phyloP scores from a whole-genome alignment of 192 early-diverging fungal genomes.

The Podila minutissima region DNA sequence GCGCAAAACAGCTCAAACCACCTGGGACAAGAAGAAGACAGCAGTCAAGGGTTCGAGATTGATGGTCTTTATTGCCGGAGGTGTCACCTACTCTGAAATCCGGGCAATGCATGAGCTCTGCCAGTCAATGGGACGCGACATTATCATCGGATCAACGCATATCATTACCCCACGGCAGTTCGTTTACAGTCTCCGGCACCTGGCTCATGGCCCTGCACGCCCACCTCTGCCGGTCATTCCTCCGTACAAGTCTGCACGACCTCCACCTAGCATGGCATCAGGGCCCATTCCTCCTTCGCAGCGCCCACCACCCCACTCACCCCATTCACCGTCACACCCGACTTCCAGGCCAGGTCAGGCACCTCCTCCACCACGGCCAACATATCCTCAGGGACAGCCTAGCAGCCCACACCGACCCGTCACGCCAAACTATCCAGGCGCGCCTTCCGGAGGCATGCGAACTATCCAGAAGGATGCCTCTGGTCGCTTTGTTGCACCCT shows the following conservation, averaged over 20 bases:
- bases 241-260: constrained; percentile 27
- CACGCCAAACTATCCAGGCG: constrained; percentile 20
- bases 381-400: background rate
- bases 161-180: constrained; percentile 76
- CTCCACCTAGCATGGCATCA: constrained; percentile 4
- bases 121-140: constrained; percentile 69
- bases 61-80: constrained; percentile 85
- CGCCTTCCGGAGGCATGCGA: constrained; percentile 27
- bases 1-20: constrained; percentile 37
- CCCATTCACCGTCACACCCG: constrained; percentile 1
- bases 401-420: constrained; percentile 15
- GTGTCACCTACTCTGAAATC: constrained; percentile 80
- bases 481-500: constrained; percentile 40
- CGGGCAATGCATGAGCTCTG: constrained; percentile 74
- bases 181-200: constrained; percentile 68
- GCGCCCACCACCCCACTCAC: constrained; percentile 5
- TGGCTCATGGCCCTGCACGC: constrained; percentile 61
- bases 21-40: constrained; percentile 46
- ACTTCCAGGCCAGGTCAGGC: constrained; percentile 2
- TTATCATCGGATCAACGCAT: constrained; percentile 82
- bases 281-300: background rate
- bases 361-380: constrained; percentile 4
- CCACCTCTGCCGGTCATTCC: constrained; percentile 50
- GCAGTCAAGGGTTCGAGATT: constrained; percentile 64
- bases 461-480: constrained; percentile 49